Evolutionary conservation across 192 early-diverging fungal species (phyloP), one percentile per base, ranked within the genome.

Genomic region (Gamsiella multidivaricata): DNA sequence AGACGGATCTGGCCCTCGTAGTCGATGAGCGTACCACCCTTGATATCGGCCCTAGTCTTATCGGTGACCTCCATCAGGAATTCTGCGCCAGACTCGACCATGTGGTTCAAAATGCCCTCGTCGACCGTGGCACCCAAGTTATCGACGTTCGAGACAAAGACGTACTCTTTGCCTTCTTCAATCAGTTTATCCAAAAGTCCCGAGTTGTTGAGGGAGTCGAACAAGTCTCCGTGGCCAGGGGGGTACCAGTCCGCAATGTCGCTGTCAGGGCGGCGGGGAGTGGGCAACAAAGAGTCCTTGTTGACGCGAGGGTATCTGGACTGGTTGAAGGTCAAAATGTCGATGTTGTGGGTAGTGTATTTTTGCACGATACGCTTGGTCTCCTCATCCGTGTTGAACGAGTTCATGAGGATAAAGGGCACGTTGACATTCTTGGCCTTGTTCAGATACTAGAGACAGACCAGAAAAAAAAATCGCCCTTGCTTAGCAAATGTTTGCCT

Each of bases 61-160:
- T 99, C 94, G 6, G 96, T 98, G 20, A 99, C 95, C 81, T 99
- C 98, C 98, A 99, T 99, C 49, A 98, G 84, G 79, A 97, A 99
- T 79, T 97, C 97, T 46, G 96, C 88, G 17, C 86, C 91, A 50
- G 91, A 90, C 42, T 88, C 86, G 34, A 91, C 92, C 90, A 99
- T 91, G 79, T 99, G 94, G 70, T 94, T 85, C 57, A 98, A 81
- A 62, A 99, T 98, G 68, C 89, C 85, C 45, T 92, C 85, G 73
- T 99, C 97, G 28, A 98, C 98, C 11, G 96, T 97, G 26, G 96
- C 98, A 31, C 98, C 98, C 50, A 99, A 84, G 80, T 99, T 99
- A 81, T 99, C 98, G 9, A 99, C 95, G 85, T 99, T 99, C 25
- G 96, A 96, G 50, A 99, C 92, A 88, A 99, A 99, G 39, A 99